These are phyloP conservation scores for Stramenopiles sp. DNA, from an alignment of 352 stramenopile genomes.

Conservation along the genomic window DNA sequence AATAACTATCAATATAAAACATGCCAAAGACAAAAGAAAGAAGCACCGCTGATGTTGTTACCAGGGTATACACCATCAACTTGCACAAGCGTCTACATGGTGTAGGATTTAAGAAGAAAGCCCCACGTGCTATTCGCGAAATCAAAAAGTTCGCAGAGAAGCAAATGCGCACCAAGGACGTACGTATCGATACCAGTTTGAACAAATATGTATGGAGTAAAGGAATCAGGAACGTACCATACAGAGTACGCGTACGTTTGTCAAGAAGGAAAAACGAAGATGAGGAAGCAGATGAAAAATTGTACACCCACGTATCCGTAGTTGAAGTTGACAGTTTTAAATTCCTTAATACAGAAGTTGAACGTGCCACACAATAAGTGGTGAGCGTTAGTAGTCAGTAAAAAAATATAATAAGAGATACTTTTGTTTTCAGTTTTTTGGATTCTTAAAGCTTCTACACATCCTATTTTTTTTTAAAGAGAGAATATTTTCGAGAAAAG, in stretches of 20 bases:
- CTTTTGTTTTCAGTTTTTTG: too few relatives aligned
- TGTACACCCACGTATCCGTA: background rate
- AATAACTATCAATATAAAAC: too few relatives aligned
- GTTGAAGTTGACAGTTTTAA: background rate
- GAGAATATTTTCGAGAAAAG: too few relatives aligned
- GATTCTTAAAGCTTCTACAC: too few relatives aligned
- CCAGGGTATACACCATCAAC: constrained; percentile 96
- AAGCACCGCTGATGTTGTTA: constrained; percentile 63
- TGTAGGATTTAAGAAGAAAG: constrained; percentile 91
- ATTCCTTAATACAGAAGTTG: background rate
- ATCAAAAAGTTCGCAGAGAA: constrained; percentile 93
- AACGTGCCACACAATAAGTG: background rate
- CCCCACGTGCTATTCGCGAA: constrained; percentile 82
- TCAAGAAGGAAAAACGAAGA: constrained; percentile 96
- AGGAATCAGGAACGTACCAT: constrained; percentile 92
- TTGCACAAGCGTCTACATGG: constrained; percentile 87
- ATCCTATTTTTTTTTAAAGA: too few relatives aligned
- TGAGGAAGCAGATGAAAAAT: constrained; percentile 93
- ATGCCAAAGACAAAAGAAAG: constrained; percentile 22
- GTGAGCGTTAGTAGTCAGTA: too few relatives aligned
- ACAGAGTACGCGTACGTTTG: constrained; percentile 86
- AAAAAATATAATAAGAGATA: too few relatives aligned
- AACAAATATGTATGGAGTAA: constrained; percentile 95
- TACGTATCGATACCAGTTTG: constrained; percentile 78
- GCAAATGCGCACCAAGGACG: constrained; percentile 89